Percentiles rank a stretch among this genome's conserved stretches.
Conservation (phyloP, 2,329 filamentous ascomycete genomes). For the Claviceps maximensis region DNA sequence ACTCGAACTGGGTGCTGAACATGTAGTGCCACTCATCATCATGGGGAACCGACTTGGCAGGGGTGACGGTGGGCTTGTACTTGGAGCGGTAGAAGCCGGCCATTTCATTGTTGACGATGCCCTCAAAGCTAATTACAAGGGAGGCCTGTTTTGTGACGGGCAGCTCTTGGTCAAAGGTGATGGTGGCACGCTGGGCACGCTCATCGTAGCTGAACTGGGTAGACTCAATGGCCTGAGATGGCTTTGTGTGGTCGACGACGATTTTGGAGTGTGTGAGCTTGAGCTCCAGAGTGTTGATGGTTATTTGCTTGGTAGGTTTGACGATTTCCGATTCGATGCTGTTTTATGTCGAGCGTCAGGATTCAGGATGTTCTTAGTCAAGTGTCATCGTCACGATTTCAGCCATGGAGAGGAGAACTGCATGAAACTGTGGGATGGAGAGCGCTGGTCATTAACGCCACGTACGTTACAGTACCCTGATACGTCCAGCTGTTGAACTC, state of each 20-base stretch:
- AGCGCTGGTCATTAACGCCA: not conserved
- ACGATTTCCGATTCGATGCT: slow-evolving; percentile 65
- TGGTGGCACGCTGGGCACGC: slow-evolving; percentile 68
- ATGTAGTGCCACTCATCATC: slow-evolving; percentile 57
- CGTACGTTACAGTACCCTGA: slow-evolving; percentile 60
- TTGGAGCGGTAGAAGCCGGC: slow-evolving; percentile 87
- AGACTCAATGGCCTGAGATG: slow-evolving; percentile 43
- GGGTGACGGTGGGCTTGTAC: slow-evolving; percentile 68
- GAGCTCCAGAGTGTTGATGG: slow-evolving; percentile 76
- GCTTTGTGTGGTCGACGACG: slow-evolving; percentile 42
- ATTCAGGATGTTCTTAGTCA: no score
- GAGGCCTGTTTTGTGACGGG: slow-evolving; percentile 51
- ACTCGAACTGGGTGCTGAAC: slow-evolving; percentile 95
- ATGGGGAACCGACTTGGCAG: slow-evolving; percentile 64
- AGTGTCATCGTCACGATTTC: no score
- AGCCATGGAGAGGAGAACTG: no score
- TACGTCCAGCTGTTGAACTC: slow-evolving; percentile 66
- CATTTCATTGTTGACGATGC: slow-evolving; percentile 81
- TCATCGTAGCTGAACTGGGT: slow-evolving; percentile 66
- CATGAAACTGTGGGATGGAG: not conserved
- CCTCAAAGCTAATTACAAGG: slow-evolving; percentile 62
- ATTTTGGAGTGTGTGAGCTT: slow-evolving; percentile 57
- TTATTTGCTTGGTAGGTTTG: slow-evolving; percentile 60
- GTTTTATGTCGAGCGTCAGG: not conserved
- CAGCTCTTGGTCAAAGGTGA: slow-evolving; percentile 63